Base-by-base conservation (phyloP, 805 yeast species). In the Candida quercuum region DNA sequence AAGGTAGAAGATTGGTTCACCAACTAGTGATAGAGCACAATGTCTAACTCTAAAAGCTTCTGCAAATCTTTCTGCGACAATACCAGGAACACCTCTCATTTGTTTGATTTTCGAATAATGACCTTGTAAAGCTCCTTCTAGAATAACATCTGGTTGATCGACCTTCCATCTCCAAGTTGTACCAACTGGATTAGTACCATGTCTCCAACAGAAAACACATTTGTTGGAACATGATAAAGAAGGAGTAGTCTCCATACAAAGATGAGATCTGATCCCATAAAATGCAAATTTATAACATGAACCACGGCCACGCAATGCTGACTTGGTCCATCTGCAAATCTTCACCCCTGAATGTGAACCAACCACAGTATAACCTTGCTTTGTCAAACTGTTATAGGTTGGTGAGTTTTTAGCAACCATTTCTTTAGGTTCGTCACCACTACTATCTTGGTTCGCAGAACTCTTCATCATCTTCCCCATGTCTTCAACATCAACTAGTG, bases 191-290 rank as follows among this genome's bases (percentile, higher is more conserved):
- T 88, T 89, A 3, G 96, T 88, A 34, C 97, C 97, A 60, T 88
- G 97, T 58, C 97, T 75, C 97, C 97, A 88, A 64, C 97, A 88
- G 56, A 88, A 88, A 5, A 89, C 96, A 71, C 97, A 88, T 59
- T 88, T 88, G 57, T 88, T 88, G 5, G 96, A 86, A 60, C 97
- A 88, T 7, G 96, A 91, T 41, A 88, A 67, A 1, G 95, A 82
- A 1, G 97, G 97, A 0, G 97, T 88, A 3, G 96, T 78, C 57
- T 88, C 97, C 97, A 88, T 88, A 63, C 97, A 88, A 39, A 91
- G 66, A 63, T 91, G 96, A 3, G 94, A 83, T 43, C 73, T 77
- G 50, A 88, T 88, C 18, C 96, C 96, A 58, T 89, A 88, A 51
- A 88, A 82, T 9, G 96, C 95, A 62, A 74, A 86, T 57, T 88